Base-by-base conservation (phyloP, 2,329 filamentous ascomycete genomes). In the Diaporthe ampelina region DNA sequence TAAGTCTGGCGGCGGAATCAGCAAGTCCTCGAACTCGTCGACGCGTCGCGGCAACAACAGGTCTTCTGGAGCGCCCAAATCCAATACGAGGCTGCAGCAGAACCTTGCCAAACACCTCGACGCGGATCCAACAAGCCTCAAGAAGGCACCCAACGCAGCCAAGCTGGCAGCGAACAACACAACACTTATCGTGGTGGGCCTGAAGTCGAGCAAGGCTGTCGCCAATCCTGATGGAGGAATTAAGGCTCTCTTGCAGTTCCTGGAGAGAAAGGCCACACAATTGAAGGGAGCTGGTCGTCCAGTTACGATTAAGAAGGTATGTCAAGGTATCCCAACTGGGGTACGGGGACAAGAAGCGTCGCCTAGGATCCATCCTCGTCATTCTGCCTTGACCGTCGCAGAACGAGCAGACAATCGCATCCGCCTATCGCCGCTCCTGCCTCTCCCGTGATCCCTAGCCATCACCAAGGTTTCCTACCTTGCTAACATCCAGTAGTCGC, bases 291-390 rank as follows among this genome's bases (percentile, higher is more conserved):
- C 88, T 72, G 84, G 91, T 79, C 85, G 88, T 79, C 85, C 86
- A 78, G 86, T 94, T 78, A 91, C 88, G 81, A 91, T 95, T 77
- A 91, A 91, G 85, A 94, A 94, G 92, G 94, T 95, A 94, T 91
- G 92, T 93, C 83, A 84, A 77, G 78, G 78, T 79, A 82, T 82
- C 83, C 82, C 84, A 83, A 79, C 78, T 80, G 81, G 80, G 79
- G 81, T 85, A 85, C 86, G 84, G 84, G 80, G 80, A 80, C 79
- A 82, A 79, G 79, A 79, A 81, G 81, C 82, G 81, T 83, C 81
- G 80, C 80, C 81, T 76, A 82, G 78, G 82, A 81, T 82, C 81
- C 80, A 78, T 77, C 81, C 79, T 85, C 82, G 81, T 84, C 82
- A 79, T 82, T 78, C 81, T 82, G 81, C 81, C 80, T 73, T 79